Conservation (phyloP, 768 basidiomycete species). For the Kwoniella dendrophila region DNA sequence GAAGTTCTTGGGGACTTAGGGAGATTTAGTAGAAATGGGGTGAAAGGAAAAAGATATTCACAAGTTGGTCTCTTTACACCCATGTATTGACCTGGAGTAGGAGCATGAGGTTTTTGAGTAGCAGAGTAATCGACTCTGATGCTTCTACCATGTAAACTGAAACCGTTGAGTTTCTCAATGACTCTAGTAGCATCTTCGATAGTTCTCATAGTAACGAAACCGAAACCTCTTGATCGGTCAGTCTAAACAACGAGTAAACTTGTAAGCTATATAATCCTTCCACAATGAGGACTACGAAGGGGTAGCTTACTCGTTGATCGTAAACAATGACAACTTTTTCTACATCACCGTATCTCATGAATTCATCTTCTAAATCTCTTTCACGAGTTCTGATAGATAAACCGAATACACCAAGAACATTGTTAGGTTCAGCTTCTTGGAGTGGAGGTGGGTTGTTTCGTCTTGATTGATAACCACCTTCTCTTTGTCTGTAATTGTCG, state of each 20-base stretch:
- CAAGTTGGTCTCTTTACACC: constrained; percentile 62
- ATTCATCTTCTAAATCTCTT: constrained; percentile 91
- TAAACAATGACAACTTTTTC: constrained; percentile 97
- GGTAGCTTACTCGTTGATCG: constrained; percentile 80
- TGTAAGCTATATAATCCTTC: not conserved
- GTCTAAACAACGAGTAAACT: constrained; percentile 59
- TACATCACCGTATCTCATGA: constrained; percentile 80
- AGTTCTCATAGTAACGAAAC: constrained; percentile 90
- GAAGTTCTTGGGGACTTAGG: no score
- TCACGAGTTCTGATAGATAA: constrained; percentile 92
- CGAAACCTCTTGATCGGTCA: constrained; percentile 95
- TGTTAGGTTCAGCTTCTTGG: constrained; percentile 63
- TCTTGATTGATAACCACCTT: not conserved
- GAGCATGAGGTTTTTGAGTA: constrained; percentile 88
- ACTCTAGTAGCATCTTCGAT: constrained; percentile 86
- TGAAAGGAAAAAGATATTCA: constrained; percentile 22
- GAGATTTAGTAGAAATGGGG: no score
- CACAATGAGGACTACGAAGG: not conserved
- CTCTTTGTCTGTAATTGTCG: constrained; percentile 3
- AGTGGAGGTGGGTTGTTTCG: not conserved
- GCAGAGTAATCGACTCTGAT: constrained; percentile 97
- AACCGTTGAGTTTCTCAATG: constrained; percentile 86
- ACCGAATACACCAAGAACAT: constrained; percentile 96
- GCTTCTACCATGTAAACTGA: constrained; percentile 89
- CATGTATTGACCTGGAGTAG: constrained; percentile 98